Percentiles rank a stretch among this genome's conserved stretches.
phyloP scores from a whole-genome alignment of 2,329 filamentous ascomycete genomes.

The Eutypa lata region DNA sequence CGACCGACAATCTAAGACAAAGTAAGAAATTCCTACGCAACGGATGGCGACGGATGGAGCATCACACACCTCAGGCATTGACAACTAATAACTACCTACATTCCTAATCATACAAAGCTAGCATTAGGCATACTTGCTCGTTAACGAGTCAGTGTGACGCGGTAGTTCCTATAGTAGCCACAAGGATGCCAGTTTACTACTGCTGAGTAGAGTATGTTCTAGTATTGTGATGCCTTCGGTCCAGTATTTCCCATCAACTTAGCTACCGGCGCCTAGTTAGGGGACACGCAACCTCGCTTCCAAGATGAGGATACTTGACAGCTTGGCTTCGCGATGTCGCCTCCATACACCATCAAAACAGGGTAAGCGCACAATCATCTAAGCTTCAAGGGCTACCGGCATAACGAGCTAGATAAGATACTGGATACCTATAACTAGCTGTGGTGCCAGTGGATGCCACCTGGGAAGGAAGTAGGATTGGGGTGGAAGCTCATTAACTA shows the following conservation, averaged over 20 bases:
- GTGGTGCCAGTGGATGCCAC: neutral
- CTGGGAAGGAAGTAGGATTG: neutral
- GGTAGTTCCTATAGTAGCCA: neutral
- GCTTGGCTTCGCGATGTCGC: neutral
- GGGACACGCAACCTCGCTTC: too few relatives aligned
- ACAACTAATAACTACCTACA: too few relatives aligned
- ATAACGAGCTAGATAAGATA: neutral
- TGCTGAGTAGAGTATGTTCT: too few relatives aligned
- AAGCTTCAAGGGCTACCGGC: neutral
- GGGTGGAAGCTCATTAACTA: neutral
- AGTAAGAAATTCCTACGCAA: too few relatives aligned
- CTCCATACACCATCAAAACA: neutral
- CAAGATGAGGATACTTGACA: too few relatives aligned
- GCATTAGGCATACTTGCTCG: neutral
- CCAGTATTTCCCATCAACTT: too few relatives aligned
- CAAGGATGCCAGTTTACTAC: too few relatives aligned
- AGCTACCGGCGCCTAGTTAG: too few relatives aligned
- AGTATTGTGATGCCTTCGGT: neutral
- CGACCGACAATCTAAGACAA: neutral
- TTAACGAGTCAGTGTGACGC: neutral
- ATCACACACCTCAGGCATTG: too few relatives aligned
- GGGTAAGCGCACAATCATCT: neutral
- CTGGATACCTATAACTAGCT: neutral
- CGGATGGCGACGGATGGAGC: too few relatives aligned
- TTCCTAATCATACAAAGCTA: neutral